Percentiles rank a stretch among this genome's conserved stretches.
phyloP scores from a whole-genome alignment of 2,329 filamentous ascomycete genomes.

The Lasiodiplodia hormozganensis region DNA sequence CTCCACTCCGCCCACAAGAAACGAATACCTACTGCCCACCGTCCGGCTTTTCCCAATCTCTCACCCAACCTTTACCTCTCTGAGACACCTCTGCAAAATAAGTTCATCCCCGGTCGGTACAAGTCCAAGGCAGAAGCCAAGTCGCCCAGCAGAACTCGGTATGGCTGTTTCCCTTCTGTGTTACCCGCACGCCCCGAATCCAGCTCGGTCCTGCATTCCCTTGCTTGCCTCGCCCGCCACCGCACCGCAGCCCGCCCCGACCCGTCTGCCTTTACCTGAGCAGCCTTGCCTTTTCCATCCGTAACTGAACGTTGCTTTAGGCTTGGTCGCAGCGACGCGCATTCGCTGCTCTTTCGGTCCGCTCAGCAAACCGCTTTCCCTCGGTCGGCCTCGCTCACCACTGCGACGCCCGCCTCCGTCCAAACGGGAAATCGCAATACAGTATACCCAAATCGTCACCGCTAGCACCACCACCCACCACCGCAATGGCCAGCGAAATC shows the following conservation, averaged over 20 bases:
- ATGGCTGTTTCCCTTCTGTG: slow-evolving; percentile 28
- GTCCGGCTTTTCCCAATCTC: slow-evolving; percentile 49
- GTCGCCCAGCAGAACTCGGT: slow-evolving; percentile 29
- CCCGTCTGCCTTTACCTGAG: slow-evolving; percentile 38
- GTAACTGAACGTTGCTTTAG: slow-evolving; percentile 31
- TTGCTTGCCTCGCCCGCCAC: slow-evolving; percentile 46
- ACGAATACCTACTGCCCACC: slow-evolving; percentile 44
- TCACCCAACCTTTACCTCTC: slow-evolving; percentile 48
- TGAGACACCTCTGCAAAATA: slow-evolving; percentile 43
- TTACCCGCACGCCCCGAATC: slow-evolving; percentile 28
- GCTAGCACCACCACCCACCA: slow-evolving; percentile 36
- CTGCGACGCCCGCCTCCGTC: slow-evolving; percentile 33
- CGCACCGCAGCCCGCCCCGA: slow-evolving; percentile 34
- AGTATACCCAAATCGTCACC: slow-evolving; percentile 44
- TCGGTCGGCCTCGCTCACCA: slow-evolving; percentile 37
- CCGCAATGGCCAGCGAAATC: slow-evolving; percentile 55
- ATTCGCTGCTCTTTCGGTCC: slow-evolving; percentile 28
- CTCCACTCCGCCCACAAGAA: slow-evolving; percentile 30
- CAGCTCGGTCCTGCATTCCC: slow-evolving; percentile 36
- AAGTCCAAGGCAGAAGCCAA: slow-evolving; percentile 30
- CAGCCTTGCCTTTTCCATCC: slow-evolving; percentile 31
- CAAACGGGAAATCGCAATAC: slow-evolving; percentile 46
- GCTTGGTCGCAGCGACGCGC: slow-evolving; percentile 27
- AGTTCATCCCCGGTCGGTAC: slow-evolving; percentile 31
- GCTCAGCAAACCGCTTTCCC: slow-evolving; percentile 31